Percentiles rank a stretch among this genome's conserved stretches.
phyloP scores from a whole-genome alignment of 2,329 filamentous ascomycete genomes.

The Colletotrichum limetticola region DNA sequence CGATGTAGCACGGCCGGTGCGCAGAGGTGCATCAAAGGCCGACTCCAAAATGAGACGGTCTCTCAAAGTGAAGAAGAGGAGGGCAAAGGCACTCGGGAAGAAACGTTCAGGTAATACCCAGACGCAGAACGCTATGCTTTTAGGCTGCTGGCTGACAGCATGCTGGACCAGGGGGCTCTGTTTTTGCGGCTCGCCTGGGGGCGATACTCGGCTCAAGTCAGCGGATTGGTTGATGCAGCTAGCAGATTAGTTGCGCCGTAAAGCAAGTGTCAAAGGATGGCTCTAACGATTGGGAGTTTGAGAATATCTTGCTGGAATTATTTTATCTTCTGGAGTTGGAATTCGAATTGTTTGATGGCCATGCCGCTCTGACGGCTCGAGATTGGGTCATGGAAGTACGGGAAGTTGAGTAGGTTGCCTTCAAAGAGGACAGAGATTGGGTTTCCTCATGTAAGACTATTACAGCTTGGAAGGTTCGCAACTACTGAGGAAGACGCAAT shows the following conservation, averaged over 20 bases:
- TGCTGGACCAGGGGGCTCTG: not conserved
- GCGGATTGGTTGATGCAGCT: not conserved
- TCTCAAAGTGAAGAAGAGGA: not conserved
- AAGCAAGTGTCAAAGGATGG: not conserved
- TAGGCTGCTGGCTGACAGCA: not conserved
- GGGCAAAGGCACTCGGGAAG: not conserved
- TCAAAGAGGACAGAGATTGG: not conserved
- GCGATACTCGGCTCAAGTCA: not conserved
- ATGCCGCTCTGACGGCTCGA: not conserved
- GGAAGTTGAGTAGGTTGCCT: not conserved
- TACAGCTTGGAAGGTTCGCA: no score
- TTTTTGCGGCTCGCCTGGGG: not conserved
- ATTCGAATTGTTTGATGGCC: not conserved
- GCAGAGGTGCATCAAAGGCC: not conserved
- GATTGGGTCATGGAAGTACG: not conserved
- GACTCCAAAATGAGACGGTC: not conserved
- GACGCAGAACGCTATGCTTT: not conserved
- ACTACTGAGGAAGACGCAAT: no score
- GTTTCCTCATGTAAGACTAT: not conserved
- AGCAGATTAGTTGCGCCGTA: not conserved
- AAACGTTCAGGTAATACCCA: not conserved
- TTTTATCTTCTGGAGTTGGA: not conserved
- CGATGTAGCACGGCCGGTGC: no score
- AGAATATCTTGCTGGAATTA: not conserved
- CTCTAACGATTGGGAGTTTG: not conserved